Evolutionary conservation across 495 filamentous ascomycete genomes (phyloP).

Genomic region (Rostrohypoxylon terebratum): DNA sequence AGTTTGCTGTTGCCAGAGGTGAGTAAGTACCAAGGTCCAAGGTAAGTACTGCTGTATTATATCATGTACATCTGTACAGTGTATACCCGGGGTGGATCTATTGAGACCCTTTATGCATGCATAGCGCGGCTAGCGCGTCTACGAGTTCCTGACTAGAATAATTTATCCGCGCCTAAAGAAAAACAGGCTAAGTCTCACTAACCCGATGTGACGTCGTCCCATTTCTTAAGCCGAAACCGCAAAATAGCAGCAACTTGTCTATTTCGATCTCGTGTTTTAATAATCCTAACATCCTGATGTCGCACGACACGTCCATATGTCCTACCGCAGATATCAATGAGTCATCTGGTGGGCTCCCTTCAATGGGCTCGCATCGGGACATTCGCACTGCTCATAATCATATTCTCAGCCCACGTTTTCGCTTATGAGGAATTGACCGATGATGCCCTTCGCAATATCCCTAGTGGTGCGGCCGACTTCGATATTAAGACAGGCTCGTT

Average conservation of each 20-base stretch:
- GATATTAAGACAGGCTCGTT: conserved; percentile 74
- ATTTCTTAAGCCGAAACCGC: background rate
- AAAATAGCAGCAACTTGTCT: background rate
- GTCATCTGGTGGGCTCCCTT: conserved; percentile 24
- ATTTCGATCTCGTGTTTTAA: conserved; percentile 9
- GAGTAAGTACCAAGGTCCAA: background rate
- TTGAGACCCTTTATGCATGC: background rate
- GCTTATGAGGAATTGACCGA: conserved; percentile 84
- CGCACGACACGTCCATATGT: conserved; percentile 14
- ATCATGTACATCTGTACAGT: background rate
- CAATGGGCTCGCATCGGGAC: conserved; percentile 36
- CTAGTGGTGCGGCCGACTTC: conserved; percentile 74
- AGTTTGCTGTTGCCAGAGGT: background rate
- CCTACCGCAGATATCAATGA: conserved; percentile 20
- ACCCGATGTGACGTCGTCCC: background rate
- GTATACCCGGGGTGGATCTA: background rate
- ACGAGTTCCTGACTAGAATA: background rate
- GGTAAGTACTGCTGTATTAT: background rate
- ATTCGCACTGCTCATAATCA: conserved; percentile 33
- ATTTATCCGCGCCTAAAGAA: conserved; percentile 4
- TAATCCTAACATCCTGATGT: conserved; percentile 18
- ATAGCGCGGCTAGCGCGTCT: conserved; percentile 1
- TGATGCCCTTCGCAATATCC: conserved; percentile 70
- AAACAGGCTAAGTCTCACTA: conserved; percentile 2
- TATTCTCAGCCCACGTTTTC: conserved; percentile 34